These are phyloP conservation scores for Cryptomeria japonica DNA, from an alignment of 75 land plant species.

Conservation along the genomic window DNA sequence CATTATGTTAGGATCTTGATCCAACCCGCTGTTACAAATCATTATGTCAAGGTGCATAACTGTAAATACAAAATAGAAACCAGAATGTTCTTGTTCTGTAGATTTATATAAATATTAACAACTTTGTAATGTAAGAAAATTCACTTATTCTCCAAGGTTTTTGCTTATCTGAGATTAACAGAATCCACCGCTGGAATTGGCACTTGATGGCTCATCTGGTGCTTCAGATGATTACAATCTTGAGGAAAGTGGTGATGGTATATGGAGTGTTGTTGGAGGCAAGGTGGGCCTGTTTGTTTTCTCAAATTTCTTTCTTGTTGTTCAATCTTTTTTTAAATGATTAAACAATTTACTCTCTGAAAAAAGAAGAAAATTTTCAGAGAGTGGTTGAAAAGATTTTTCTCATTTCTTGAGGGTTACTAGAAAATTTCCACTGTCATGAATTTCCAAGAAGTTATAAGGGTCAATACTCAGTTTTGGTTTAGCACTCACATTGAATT, in stretches of 20 bases:
- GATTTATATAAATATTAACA: neutral
- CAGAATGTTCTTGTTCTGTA: slow-evolving; percentile 12
- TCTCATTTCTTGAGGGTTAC: neutral
- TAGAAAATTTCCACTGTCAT: neutral
- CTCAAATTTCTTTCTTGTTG: neutral
- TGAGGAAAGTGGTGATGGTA: slow-evolving; percentile 84
- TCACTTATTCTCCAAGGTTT: slow-evolving; percentile 6
- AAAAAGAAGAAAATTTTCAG: neutral
- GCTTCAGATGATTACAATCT: slow-evolving; percentile 65
- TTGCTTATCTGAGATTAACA: slow-evolving; percentile 22
- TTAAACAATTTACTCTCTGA: neutral
- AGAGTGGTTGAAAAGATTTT: neutral
- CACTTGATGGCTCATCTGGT: slow-evolving; percentile 66
- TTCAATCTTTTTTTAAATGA: neutral
- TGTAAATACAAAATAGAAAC: neutral
- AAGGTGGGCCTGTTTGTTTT: slow-evolving; percentile 50
- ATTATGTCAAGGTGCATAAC: slow-evolving; percentile 63
- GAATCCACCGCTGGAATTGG: slow-evolving; percentile 73
- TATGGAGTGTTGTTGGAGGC: slow-evolving; percentile 93
- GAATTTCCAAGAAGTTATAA: neutral
- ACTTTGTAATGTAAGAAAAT: neutral
- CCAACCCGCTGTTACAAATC: slow-evolving; percentile 50
- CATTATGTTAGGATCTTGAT: slow-evolving; percentile 54
- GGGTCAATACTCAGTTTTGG: neutral
- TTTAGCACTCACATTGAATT: neutral